A percentile compares a stretch with the other conserved stretches of the same genome.
phyloP scores from a whole-genome alignment of 352 stramenopile species.

The Phytophthora sansomeana region DNA sequence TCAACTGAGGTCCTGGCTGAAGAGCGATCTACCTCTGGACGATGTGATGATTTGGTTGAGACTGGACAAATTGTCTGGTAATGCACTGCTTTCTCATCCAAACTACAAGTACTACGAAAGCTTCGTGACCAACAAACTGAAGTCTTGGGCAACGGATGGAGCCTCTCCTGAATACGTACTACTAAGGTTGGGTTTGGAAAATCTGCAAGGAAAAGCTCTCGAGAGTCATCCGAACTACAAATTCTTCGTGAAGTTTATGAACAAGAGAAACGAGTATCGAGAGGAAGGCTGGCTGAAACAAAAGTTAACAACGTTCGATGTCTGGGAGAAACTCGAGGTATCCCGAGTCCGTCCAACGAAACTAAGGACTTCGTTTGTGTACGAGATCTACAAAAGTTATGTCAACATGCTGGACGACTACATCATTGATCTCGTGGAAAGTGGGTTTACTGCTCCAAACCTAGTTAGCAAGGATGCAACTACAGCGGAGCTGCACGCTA shows the following conservation, averaged over 20 bases:
- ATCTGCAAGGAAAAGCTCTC: background rate
- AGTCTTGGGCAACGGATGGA: constrained; percentile 1
- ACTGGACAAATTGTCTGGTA: constrained; percentile 8
- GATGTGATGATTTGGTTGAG: constrained; percentile 19
- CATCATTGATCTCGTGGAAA: constrained; percentile 3
- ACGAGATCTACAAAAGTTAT: constrained; percentile 10
- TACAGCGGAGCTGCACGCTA: background rate
- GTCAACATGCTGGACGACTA: constrained; percentile 23
- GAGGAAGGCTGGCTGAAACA: constrained; percentile 16
- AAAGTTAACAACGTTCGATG: background rate
- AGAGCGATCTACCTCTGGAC: background rate
- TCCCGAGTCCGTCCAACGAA: background rate
- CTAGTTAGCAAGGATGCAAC: constrained; percentile 2
- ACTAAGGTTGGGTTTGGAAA: constrained; percentile 1
- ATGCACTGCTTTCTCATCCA: constrained; percentile 1
- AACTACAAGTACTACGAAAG: constrained; percentile 27
- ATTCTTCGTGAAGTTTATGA: constrained; percentile 2
- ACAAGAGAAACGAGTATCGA: background rate
- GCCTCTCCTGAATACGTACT: background rate
- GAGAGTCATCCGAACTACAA: constrained; percentile 6
- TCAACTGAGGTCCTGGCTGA: constrained; percentile 10
- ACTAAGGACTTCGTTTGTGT: background rate
- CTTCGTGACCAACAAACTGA: constrained; percentile 19
- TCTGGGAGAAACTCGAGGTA: constrained; percentile 13
- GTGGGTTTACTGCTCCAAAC: background rate